Percentiles rank a stretch among this genome's conserved stretches.
phyloP scores from a whole-genome alignment of 2,329 filamentous ascomycete genomes.

The Fusarium chuoi region DNA sequence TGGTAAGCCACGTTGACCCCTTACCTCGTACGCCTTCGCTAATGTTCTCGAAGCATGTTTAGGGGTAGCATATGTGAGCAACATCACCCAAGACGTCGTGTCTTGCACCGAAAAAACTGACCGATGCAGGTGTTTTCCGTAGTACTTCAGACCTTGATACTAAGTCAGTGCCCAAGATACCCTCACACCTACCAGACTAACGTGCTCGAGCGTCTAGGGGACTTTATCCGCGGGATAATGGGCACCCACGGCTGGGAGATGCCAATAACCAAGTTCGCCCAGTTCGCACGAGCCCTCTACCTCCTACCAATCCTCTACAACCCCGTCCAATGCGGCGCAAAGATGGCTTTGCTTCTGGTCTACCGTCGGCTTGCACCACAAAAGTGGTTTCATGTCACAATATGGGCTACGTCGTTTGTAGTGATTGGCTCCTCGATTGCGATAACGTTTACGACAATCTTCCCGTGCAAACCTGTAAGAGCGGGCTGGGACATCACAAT shows the following conservation, averaged over 20 bases:
- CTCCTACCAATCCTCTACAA: conserved; percentile 26
- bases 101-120: not conserved
- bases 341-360: conserved; percentile 12
- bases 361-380: conserved; percentile 12
- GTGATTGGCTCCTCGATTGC: conserved; percentile 20
- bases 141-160: conserved; percentile 13
- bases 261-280: conserved; percentile 13
- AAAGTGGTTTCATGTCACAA: conserved; percentile 5
- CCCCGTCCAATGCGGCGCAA: conserved; percentile 14
- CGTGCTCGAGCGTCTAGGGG: not conserved
- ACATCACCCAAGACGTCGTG: not conserved
- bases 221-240: conserved; percentile 17
- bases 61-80: conserved; percentile 14
- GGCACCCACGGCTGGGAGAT: conserved; percentile 32
- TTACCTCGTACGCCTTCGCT: not conserved
- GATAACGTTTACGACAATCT: conserved; percentile 20
- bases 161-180: not conserved
- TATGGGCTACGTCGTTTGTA: conserved; percentile 6
- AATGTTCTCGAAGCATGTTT: not conserved
- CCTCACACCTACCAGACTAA: not conserved
- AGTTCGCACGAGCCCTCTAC: conserved; percentile 5
- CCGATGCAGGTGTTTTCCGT: conserved; percentile 12
- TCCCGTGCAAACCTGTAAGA: conserved; percentile 6
- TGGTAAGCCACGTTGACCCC: not conserved
- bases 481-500: conserved; percentile 17